phyloP scores from a whole-genome alignment of 2,329 filamentous ascomycete genomes.

The Monilinia aucupariae region DNA sequence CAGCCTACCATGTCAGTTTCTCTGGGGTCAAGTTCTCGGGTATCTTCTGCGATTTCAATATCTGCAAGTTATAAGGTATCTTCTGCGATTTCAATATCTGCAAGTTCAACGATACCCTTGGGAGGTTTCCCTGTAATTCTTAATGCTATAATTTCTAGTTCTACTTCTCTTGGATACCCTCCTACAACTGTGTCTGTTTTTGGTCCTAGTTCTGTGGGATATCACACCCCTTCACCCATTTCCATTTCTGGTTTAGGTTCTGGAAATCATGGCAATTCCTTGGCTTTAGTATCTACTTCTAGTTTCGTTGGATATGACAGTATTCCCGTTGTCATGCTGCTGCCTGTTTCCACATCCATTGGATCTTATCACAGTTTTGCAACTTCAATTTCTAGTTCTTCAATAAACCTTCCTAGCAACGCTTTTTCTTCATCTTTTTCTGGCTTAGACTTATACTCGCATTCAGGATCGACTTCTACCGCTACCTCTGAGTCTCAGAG shows the following conservation, averaged over 20 bases:
- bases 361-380: constrained; percentile 1
- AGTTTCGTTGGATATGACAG: neutral
- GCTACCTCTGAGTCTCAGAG: constrained; percentile 9
- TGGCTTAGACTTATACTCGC: constrained; percentile 18
- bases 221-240: neutral
- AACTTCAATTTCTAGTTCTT: constrained; percentile 10
- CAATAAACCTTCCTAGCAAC: constrained; percentile 7
- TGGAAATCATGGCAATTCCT: constrained; percentile 1
- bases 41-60: constrained; percentile 6
- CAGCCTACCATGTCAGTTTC: neutral
- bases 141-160: constrained; percentile 15
- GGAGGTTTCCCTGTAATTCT: neutral
- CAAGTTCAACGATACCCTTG: constrained; percentile 13
- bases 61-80: constrained; percentile 5
- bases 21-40: constrained; percentile 1
- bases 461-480: constrained; percentile 17
- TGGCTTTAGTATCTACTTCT: constrained; percentile 6
- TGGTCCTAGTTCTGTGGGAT: constrained; percentile 13
- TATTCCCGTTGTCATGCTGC: neutral
- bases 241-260: neutral
- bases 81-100: constrained; percentile 5
- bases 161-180: constrained; percentile 15
- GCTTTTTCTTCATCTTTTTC: constrained; percentile 10
- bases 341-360: constrained; percentile 7
- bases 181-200: neutral